These are phyloP conservation scores for Drechslerella dactyloides DNA, from an alignment of 2,329 filamentous ascomycete genomes.

Conservation along the genomic window DNA sequence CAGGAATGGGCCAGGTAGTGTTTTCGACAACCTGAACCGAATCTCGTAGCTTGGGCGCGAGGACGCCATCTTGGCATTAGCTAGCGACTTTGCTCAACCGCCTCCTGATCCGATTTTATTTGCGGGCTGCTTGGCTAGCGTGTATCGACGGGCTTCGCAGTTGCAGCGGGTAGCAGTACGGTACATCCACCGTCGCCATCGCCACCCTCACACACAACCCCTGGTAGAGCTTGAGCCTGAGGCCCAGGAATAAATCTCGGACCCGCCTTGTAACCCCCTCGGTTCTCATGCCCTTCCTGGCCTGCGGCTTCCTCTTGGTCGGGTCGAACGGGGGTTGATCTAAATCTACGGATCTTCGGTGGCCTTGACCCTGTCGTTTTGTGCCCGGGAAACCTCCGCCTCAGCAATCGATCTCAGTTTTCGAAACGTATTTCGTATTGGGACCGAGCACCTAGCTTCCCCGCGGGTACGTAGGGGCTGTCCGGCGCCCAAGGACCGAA, in stretches of 20 bases:
- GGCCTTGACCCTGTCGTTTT: slow-evolving; percentile 2
- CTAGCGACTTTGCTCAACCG: slow-evolving; percentile 21
- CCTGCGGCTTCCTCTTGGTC: slow-evolving; percentile 20
- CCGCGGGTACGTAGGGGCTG: not conserved
- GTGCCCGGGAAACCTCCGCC: slow-evolving; percentile 9
- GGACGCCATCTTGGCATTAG: slow-evolving; percentile 33
- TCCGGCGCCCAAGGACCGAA: not conserved
- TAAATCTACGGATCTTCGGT: slow-evolving; percentile 37
- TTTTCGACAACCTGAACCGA: slow-evolving; percentile 50
- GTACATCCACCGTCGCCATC: not conserved
- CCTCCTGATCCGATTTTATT: slow-evolving; percentile 40
- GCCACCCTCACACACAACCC: not conserved
- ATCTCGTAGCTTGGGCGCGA: slow-evolving; percentile 15
- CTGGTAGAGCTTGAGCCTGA: slow-evolving; percentile 29
- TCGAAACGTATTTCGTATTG: slow-evolving; percentile 7
- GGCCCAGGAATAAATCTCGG: slow-evolving; percentile 25
- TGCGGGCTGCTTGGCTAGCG: slow-evolving; percentile 30
- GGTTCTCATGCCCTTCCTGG: slow-evolving; percentile 27
- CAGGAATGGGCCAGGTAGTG: slow-evolving; percentile 4
- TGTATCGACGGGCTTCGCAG: slow-evolving; percentile 20
- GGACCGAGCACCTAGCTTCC: not conserved
- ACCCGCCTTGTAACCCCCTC: slow-evolving; percentile 38
- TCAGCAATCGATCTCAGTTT: slow-evolving; percentile 5
- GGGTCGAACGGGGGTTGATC: slow-evolving; percentile 17
- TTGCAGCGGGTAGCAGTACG: not conserved